Base-by-base conservation (phyloP, 1,284 basidiomycete genomes). In the Gomphus sp. region DNA sequence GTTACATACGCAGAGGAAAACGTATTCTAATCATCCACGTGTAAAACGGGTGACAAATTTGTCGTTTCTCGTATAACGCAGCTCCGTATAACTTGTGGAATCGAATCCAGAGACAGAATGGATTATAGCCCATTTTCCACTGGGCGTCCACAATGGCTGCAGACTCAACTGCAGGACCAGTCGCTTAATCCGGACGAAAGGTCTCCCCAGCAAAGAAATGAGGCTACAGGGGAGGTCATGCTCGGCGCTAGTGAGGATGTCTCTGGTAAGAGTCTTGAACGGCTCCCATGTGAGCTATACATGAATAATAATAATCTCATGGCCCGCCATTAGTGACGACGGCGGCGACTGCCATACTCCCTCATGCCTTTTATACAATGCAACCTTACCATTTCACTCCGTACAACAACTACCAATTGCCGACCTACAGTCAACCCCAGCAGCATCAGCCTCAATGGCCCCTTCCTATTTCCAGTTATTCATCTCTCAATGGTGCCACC, bases 381-480 rank as follows among this genome's bases (percentile, higher is more conserved):
- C 45, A 45, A 22, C n/a, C 82, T 5, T 84, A 78, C 70, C 79
- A 79, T 63, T 73, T 77, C 4, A 73, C 57, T 2, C 18, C 49
- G 6, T 54, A 59, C 34, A 45, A 54, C 52, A 44, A 18, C 44
- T 59, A 53, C 44, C 51, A 33, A 9, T 25, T 82, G 10, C 28
- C 44, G 64, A 67, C 76, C 5, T 84, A 84, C 62, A 73, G 76
- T 39, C 62, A 63, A 41, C 66, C 73, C 12, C 66, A 74, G 7
- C 73, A 76, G 48, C 44, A 48, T 14, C 28, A 16, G 12, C 4
- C 54, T 14, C 58, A 59, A 16, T 59, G 58, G 58, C 11, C 51
- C n/a, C 70, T 89, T 6, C 87, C 87, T 0, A 69, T 89, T 36
- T 89, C 87, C 8, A 82, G 73, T 60, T 89, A 89, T 63, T 89